phyloP scores from a whole-genome alignment of 768 basidiomycete genomes.

The Boletus pseudo-olivaceus region DNA sequence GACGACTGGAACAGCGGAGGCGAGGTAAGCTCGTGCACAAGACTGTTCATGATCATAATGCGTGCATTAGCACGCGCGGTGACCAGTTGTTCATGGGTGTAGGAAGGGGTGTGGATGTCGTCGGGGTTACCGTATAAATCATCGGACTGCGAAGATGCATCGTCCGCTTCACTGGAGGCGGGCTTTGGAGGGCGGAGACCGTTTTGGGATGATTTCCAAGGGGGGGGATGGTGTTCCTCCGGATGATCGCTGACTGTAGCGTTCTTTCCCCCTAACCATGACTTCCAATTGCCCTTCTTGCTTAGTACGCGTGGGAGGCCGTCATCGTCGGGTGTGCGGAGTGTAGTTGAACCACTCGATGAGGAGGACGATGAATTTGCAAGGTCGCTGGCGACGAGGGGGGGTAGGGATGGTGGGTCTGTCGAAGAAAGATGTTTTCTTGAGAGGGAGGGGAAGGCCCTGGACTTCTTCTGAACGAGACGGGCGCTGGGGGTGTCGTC shows the following conservation, averaged over 20 bases:
- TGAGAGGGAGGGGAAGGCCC: conserved; percentile 27
- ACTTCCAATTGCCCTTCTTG: conserved; percentile 51
- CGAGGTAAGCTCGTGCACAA: conserved; percentile 37
- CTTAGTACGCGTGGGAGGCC: conserved; percentile 31
- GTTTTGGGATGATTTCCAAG: conserved; percentile 32
- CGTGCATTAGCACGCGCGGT: conserved; percentile 39
- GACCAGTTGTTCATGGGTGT: conserved; percentile 26
- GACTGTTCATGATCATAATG: conserved; percentile 44
- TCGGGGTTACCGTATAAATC: conserved; percentile 29
- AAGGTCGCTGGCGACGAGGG: conserved; percentile 31
- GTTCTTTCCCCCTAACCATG: conserved; percentile 49
- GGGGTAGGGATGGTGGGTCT: conserved; percentile 16
- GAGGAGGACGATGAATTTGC: conserved; percentile 59
- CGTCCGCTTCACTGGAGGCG: conserved; percentile 29
- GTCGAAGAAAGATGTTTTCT: conserved; percentile 20
- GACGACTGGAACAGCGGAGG: conserved; percentile 48
- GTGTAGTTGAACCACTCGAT: conserved; percentile 48
- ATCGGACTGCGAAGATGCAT: conserved; percentile 38
- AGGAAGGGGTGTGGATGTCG: conserved; percentile 10
- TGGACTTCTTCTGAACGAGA: conserved; percentile 22
- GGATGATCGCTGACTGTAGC: conserved; percentile 24
- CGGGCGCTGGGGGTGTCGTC: conserved; percentile 12
- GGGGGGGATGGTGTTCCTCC: conserved; percentile 23
- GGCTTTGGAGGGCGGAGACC: conserved; percentile 21
- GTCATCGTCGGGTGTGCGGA: conserved; percentile 64